Evolutionary conservation across 805 yeast genomes (phyloP), one percentile per base, ranked within the genome.

Genomic region (Spathaspora girioi): DNA sequence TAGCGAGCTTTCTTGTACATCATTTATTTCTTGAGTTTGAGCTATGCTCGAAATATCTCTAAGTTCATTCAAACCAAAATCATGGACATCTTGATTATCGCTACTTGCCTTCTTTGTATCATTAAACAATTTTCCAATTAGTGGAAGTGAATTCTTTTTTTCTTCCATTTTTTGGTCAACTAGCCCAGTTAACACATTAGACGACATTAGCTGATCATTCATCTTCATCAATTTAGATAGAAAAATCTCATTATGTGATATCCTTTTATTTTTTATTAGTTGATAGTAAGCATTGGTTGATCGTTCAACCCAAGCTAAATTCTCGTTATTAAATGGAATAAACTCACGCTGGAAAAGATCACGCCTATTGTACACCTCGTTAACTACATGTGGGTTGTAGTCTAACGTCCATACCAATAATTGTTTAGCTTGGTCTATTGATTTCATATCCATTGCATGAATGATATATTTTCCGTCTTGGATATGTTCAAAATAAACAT

Each of bases 401-500:
- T 73, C 65, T 47, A 75, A 59, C 19, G 60, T 50, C 79, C 79
- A 73, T 47, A 73, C 53, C 31, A 76, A 53, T 18, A 74, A 61
- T 45, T 78, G 58, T 53, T 71, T 72, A 17, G 64, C 48, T 67
- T 62, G 56, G 71, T 73, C 52, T 62, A 68, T 1, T 69, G 73
- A 52, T 69, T 74, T n/a, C 70, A 63, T 43, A 65, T 38, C 55
- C 47, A 61, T 23, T n/a, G 46, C 46, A 17, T 43, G 46, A 14
- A 43, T 23, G 9, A 43, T 31, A 19, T 43, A 43, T 15, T n/a
- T 9, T 17, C 23, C 23, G 11, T 11, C 23, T 17, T 26, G 41
- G 17, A 17, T 11, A 23, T 31, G 19, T 14, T 45, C 41, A 31
- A 45, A 45, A n/a, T 29, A 45, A 35, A 32, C 53, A 60, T 71